Conservation (phyloP, 495 filamentous ascomycete genomes). For the Hypoxylon cercidicola region DNA sequence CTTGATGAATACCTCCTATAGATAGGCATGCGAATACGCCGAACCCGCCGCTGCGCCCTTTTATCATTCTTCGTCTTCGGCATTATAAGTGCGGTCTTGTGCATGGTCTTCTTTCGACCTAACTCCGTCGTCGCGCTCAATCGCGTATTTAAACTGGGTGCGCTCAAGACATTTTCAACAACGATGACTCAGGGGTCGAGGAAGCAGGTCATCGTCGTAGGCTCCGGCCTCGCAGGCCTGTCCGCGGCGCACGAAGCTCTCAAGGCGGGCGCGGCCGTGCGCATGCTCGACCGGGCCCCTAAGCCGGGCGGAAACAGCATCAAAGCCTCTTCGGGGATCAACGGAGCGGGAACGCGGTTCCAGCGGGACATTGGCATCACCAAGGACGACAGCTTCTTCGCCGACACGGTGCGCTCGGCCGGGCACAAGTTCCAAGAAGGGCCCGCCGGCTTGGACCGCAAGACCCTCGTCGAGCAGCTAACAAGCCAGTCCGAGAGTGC, state of each 20-base stretch:
- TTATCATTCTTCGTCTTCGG: slow-evolving; percentile 37
- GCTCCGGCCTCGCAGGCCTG: slow-evolving; percentile 64
- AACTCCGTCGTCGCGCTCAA: slow-evolving; percentile 9
- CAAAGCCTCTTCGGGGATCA: slow-evolving; percentile 72
- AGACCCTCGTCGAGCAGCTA: slow-evolving; percentile 56
- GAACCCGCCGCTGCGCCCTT: slow-evolving; percentile 34
- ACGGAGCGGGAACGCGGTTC: slow-evolving; percentile 64
- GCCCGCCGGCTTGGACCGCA: slow-evolving; percentile 41
- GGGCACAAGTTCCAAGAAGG: slow-evolving; percentile 41
- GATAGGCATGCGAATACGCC: slow-evolving; percentile 26
- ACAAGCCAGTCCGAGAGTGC: slow-evolving; percentile 53
- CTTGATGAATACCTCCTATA: neutral
- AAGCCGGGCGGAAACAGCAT: slow-evolving; percentile 71
- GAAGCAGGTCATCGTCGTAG: slow-evolving; percentile 58
- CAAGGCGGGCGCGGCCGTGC: slow-evolving; percentile 54
- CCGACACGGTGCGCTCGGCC: slow-evolving; percentile 65
- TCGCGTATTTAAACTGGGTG: slow-evolving; percentile 8
- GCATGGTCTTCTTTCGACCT: slow-evolving; percentile 38
- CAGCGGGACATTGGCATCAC: slow-evolving; percentile 48
- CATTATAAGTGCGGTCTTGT: slow-evolving; percentile 37
- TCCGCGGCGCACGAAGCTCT: slow-evolving; percentile 61
- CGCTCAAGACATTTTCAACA: slow-evolving; percentile 2
- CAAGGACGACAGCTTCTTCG: slow-evolving; percentile 55
- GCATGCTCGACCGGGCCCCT: slow-evolving; percentile 62
- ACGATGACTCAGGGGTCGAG: slow-evolving; percentile 13